phyloP scores from a whole-genome alignment of 1,284 basidiomycete genomes.

The Puccinia polysora region DNA sequence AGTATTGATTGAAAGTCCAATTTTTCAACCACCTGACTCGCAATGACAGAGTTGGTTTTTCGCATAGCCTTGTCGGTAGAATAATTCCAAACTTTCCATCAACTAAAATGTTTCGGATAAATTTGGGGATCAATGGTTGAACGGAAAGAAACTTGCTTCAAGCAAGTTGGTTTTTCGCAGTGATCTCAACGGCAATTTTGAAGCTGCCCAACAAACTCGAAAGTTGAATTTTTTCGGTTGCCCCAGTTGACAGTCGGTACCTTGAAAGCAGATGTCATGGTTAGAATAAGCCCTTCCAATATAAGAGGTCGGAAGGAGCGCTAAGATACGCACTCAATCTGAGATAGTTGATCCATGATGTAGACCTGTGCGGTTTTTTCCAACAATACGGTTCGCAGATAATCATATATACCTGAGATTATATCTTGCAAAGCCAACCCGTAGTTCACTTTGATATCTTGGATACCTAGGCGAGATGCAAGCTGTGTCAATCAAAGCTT shows the following conservation, averaged over 20 bases:
- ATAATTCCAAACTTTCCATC: no score
- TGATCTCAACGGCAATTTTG: constrained; percentile 79
- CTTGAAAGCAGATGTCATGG: constrained; percentile 59
- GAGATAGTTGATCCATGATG: constrained; percentile 81
- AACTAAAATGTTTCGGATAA: no score
- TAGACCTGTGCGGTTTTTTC: constrained; percentile 81
- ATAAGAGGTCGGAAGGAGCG: neutral
- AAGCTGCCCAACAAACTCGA: constrained; percentile 87
- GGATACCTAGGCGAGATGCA: constrained; percentile 64
- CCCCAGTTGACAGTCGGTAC: constrained; percentile 85
- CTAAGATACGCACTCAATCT: constrained; percentile 72
- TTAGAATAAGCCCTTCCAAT: no score
- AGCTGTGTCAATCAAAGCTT: neutral
- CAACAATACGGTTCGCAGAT: constrained; percentile 77
- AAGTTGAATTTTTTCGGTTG: constrained; percentile 88
- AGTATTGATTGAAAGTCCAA: no score
- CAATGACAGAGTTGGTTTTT: no score
- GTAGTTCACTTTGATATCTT: constrained; percentile 77
- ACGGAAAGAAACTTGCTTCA: neutral
- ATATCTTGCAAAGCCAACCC: constrained; percentile 93
- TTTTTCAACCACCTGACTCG: no score
- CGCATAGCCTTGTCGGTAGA: no score
- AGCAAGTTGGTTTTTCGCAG: constrained; percentile 44
- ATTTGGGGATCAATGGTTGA: no score
- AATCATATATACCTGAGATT: constrained; percentile 87